phyloP scores from a whole-genome alignment of 2,329 filamentous ascomycete species.

The Fusarium compactum region DNA sequence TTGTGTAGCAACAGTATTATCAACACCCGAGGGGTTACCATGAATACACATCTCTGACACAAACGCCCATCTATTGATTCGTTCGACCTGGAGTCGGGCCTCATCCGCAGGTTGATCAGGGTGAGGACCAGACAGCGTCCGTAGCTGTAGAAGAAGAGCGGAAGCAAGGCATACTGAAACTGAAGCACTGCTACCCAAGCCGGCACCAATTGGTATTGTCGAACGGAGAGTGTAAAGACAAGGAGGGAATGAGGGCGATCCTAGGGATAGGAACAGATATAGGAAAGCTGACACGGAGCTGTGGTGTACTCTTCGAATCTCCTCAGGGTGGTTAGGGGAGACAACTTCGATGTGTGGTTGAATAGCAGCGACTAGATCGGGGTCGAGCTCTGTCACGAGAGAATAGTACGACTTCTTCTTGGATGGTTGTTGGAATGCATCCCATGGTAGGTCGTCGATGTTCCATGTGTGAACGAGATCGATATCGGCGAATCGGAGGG shows the following conservation, averaged over 20 bases:
- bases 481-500: slow-evolving; percentile 91
- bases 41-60: slow-evolving; percentile 98
- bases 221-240: slow-evolving; percentile 92
- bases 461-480: slow-evolving; percentile 92
- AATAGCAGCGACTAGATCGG: slow-evolving; percentile 82
- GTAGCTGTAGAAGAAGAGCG: slow-evolving; percentile 87
- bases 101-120: slow-evolving; percentile 90
- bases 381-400: slow-evolving; percentile 84
- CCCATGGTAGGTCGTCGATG: slow-evolving; percentile 92
- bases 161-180: slow-evolving; percentile 90
- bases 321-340: slow-evolving; percentile 73
- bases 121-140: slow-evolving; percentile 89
- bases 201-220: slow-evolving; percentile 92
- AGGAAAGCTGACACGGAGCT: slow-evolving; percentile 87
- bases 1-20: slow-evolving; percentile 94
- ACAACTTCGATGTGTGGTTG: slow-evolving; percentile 81
- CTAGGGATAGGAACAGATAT: slow-evolving; percentile 91
- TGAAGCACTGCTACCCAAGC: slow-evolving; percentile 92
- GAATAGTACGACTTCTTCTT: slow-evolving; percentile 98
- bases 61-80: slow-evolving; percentile 98
- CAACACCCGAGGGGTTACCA: slow-evolving; percentile 94
- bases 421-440: slow-evolving; percentile 78
- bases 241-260: slow-evolving; percentile 80
- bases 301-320: slow-evolving; percentile 85
- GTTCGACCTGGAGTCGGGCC: slow-evolving; percentile 88